A percentile compares a stretch with the other conserved stretches of the same genome.
These are phyloP conservation scores for Lipomyces yarrowii DNA, from an alignment of 1,139 yeast species.

Conservation along the genomic window DNA sequence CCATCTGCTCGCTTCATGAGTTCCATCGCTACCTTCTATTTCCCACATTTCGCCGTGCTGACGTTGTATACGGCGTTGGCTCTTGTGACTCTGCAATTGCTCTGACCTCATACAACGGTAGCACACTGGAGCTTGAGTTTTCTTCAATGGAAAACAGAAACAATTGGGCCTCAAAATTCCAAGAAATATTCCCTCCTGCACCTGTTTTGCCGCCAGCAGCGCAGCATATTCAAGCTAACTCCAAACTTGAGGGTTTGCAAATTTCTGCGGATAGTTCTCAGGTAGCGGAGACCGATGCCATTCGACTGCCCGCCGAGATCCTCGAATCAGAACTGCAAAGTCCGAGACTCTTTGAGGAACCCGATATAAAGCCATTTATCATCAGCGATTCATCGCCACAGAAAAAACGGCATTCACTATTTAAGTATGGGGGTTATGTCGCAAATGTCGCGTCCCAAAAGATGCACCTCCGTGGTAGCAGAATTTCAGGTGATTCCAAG, in stretches of 20 bases:
- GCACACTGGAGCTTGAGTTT: constrained; percentile 33
- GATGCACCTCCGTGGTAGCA: constrained; percentile 7
- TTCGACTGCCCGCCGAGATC: constrained; percentile 10
- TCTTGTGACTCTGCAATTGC: constrained; percentile 8
- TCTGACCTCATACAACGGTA: constrained; percentile 22
- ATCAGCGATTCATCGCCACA: constrained; percentile 23
- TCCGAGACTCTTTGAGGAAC: constrained; percentile 24
- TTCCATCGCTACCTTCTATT: constrained; percentile 45
- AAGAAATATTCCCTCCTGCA: constrained; percentile 39
- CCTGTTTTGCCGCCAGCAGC: constrained; percentile 18
- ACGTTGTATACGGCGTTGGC: constrained; percentile 35
- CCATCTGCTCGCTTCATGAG: constrained; percentile 43
- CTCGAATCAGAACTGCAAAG: constrained; percentile 26
- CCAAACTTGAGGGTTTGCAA: constrained; percentile 15
- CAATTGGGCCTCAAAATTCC: constrained; percentile 41
- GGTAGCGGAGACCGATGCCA: constrained; percentile 1
- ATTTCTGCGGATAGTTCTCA: constrained; percentile 4
- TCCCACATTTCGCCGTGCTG: constrained; percentile 42
- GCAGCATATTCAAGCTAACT: background rate
- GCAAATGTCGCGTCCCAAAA: background rate
- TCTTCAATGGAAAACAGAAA: constrained; percentile 36
- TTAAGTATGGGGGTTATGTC: constrained; percentile 9
- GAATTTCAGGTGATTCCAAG: background rate
- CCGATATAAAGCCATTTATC: constrained; percentile 21
- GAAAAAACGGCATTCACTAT: constrained; percentile 24